Conservation (phyloP, 495 filamentous ascomycete species). For the Massariosphaeria phaeospora region DNA sequence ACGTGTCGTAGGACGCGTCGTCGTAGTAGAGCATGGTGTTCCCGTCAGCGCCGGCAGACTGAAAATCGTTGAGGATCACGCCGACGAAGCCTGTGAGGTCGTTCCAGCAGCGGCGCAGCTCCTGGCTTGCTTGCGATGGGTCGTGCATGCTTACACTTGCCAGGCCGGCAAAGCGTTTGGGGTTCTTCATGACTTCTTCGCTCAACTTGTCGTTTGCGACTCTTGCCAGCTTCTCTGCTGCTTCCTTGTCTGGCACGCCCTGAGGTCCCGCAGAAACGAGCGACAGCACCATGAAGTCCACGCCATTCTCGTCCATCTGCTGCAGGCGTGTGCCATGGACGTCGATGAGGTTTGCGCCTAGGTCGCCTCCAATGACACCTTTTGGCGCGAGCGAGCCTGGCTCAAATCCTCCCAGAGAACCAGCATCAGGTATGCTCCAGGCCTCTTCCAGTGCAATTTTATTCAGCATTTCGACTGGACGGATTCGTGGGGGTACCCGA, state of each 20-base stretch:
- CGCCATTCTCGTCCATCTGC: constrained; percentile 44
- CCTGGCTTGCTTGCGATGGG: constrained; percentile 50
- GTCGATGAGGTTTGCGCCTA: constrained; percentile 42
- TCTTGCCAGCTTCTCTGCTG: constrained; percentile 42
- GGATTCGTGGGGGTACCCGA: too few species aligned
- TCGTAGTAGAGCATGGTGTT: constrained; percentile 60
- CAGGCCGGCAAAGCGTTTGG: constrained; percentile 55
- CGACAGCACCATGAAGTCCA: constrained; percentile 57
- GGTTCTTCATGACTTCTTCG: constrained; percentile 47
- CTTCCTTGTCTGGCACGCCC: constrained; percentile 44
- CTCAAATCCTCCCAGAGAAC: constrained; percentile 14
- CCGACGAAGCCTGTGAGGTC: constrained; percentile 53
- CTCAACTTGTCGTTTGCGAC: constrained; percentile 58
- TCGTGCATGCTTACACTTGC: constrained; percentile 55
- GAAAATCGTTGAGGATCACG: constrained; percentile 57
- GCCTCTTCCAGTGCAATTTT: constrained; percentile 28
- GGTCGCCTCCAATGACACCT: constrained; percentile 25
- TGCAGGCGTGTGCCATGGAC: constrained; percentile 16
- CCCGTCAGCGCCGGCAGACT: constrained; percentile 46
- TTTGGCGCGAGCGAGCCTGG: constrained; percentile 10
- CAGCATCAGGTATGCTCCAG: constrained; percentile 21
- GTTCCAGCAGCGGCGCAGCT: constrained; percentile 53
- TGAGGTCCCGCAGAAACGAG: constrained; percentile 56
- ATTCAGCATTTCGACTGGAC: constrained; percentile 11
- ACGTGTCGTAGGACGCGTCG: constrained; percentile 50